Conservation (phyloP, 768 basidiomycete genomes). For the Leccinum fibrillosum region DNA sequence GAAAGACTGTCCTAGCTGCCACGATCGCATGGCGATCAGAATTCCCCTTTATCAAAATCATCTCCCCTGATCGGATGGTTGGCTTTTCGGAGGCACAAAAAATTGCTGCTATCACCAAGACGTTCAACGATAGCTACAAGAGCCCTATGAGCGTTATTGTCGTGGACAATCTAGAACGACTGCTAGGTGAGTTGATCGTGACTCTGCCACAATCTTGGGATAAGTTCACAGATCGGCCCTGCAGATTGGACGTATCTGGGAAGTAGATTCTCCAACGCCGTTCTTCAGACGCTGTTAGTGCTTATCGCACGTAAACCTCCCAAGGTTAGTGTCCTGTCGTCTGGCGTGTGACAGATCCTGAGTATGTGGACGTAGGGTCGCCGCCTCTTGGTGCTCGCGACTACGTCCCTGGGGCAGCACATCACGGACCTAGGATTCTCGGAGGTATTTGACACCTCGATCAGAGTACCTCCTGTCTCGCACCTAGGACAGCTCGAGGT, state of each 20-base stretch:
- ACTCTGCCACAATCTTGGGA: background rate
- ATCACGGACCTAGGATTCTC: constrained; percentile 84
- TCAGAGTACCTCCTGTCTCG: constrained; percentile 80
- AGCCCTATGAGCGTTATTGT: constrained; percentile 95
- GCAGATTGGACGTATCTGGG: constrained; percentile 97
- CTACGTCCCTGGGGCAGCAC: constrained; percentile 84
- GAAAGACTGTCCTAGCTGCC: constrained; percentile 93
- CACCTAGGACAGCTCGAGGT: constrained; percentile 66
- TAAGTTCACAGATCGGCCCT: constrained; percentile 4
- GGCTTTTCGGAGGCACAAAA: constrained; percentile 93
- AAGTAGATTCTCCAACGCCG: constrained; percentile 92
- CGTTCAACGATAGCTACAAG: constrained; percentile 95
- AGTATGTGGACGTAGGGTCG: constrained; percentile 59
- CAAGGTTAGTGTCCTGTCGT: constrained; percentile 52
- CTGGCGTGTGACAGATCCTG: background rate
- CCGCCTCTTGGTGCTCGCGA: constrained; percentile 87
- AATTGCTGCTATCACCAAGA: constrained; percentile 85
- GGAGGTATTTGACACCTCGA: constrained; percentile 87
- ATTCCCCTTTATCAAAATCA: constrained; percentile 97
- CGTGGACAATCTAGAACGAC: constrained; percentile 89
- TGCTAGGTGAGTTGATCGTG: constrained; percentile 62
- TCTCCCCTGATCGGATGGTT: constrained; percentile 96
- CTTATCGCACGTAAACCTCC: constrained; percentile 87
- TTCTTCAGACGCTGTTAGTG: constrained; percentile 87
- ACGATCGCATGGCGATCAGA: constrained; percentile 91